Evolutionary conservation across 139 green algal genomes (phyloP), one percentile per base, ranked within the genome.

Genomic region (Auxenochlorella protothecoides): DNA sequence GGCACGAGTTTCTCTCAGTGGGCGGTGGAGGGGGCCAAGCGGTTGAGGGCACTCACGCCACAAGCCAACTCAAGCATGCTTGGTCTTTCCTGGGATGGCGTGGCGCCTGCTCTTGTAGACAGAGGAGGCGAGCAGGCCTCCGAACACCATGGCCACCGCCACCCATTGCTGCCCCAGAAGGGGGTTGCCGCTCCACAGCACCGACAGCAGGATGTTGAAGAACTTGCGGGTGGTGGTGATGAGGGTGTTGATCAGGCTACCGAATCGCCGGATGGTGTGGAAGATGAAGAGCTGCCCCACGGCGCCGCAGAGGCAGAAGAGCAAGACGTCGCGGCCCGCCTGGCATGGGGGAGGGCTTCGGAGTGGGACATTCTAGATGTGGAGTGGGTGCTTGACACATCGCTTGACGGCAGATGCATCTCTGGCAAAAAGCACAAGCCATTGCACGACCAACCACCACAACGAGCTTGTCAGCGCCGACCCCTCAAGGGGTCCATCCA

Each of bases 251-350:
- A 85, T 74, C n/a, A 99, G 78, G 8, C 87, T 86, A 6, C 95
- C 95, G 85, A 97, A 97, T 6, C 57, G 73, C 73, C 88, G 86
- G 81, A 99, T 97, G 51, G 91, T 97, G 72, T 86, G 84, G 77
- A 99, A 99, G 64, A 99, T 98, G 83, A 97, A 98, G 44, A 98
- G 86, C 85, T 99, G 94, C 12, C 92, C 95, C 44, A 97, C 74
- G 0, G 90, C 91, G 60, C 93, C 93, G 71, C 93, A 97, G 5
- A 95, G 55, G 79, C 92, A 97, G 84, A 98, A 98, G 15, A 94
- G 72, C 44, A 89, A 15, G 0, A 98, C 74, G 74, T 98, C 87
- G 53, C 16, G 74, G 13, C 59, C 75, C 68, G 55, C 82, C 74
- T 44, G 88, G 86, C 3, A 13, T 8, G 13, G 15, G 5, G 7